Conservation (phyloP, 345 rosid genomes). For the Linum usitatissimum region DNA sequence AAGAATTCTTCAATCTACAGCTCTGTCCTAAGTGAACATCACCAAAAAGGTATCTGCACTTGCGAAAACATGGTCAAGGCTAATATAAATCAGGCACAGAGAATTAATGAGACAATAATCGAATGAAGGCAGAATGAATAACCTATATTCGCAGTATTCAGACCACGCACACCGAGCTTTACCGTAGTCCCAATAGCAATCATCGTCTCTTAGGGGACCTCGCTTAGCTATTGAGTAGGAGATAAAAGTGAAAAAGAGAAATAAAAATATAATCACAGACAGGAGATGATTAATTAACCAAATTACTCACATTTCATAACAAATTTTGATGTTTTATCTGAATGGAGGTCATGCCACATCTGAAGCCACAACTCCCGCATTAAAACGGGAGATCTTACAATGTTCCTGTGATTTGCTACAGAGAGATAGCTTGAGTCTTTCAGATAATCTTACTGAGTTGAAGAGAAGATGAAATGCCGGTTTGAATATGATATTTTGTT, state of each 20-base stretch:
- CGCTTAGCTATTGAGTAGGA: conserved; percentile 52
- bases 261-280: neutral
- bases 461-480: too few relatives aligned
- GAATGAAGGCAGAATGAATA: neutral
- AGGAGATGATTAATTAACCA: neutral
- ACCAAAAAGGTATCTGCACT: conserved; percentile 67
- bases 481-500: too few relatives aligned
- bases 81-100: neutral
- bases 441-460: neutral
- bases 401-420: conserved; percentile 61
- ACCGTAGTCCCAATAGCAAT: conserved; percentile 98
- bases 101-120: neutral
- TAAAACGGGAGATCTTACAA: conserved; percentile 75
- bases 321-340: conserved; percentile 47
- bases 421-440: neutral
- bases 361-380: conserved; percentile 99
- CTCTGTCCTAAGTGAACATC: conserved; percentile 98
- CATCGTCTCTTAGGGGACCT: conserved; percentile 82
- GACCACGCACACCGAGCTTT: conserved; percentile 96
- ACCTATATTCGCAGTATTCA: conserved; percentile 96
- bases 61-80: conserved; percentile 5
- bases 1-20: conserved; percentile 82
- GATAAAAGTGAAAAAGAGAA: conserved; percentile 7
- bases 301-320: conserved; percentile 68
- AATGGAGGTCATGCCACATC: conserved; percentile 92